Conservation (phyloP, 345 rosid genomes). For the Ceriops decandra region DNA sequence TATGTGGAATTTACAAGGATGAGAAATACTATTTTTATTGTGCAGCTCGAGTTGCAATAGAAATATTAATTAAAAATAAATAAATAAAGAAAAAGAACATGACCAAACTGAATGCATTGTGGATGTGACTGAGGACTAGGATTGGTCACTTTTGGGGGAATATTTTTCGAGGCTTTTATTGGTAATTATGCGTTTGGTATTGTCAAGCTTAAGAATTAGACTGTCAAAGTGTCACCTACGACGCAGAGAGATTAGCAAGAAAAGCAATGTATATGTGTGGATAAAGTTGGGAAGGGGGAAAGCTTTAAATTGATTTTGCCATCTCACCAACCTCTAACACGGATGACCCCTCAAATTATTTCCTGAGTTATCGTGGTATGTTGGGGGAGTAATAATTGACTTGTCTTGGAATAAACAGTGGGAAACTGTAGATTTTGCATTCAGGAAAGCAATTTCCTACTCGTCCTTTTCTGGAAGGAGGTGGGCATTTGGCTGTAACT, state of each 20-base stretch:
- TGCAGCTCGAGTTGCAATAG: no score
- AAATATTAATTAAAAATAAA: no score
- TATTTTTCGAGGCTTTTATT: conserved; percentile 15
- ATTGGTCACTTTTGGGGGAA: neutral
- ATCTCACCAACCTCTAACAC: conserved; percentile 4
- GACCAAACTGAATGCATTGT: neutral
- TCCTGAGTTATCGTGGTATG: neutral
- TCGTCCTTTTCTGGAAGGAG: no score
- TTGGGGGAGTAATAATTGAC: neutral
- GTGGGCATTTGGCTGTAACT: no score
- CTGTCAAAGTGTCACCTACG: neutral
- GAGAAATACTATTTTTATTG: no score
- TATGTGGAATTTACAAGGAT: neutral
- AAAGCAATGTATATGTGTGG: neutral
- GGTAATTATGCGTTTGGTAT: neutral
- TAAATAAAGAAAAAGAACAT: neutral
- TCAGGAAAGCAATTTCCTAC: no score
- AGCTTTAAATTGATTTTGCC: conserved; percentile 15
- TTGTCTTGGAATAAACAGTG: neutral
- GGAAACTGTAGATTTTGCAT: neutral
- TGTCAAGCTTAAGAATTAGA: neutral
- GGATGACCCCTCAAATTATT: neutral
- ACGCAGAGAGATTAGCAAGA: neutral
- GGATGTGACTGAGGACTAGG: conserved; percentile 11
- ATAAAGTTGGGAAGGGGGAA: neutral